These are phyloP conservation scores for Sclerotinia subarctica DNA, from an alignment of 2,329 filamentous ascomycete species.

Conservation along the genomic window DNA sequence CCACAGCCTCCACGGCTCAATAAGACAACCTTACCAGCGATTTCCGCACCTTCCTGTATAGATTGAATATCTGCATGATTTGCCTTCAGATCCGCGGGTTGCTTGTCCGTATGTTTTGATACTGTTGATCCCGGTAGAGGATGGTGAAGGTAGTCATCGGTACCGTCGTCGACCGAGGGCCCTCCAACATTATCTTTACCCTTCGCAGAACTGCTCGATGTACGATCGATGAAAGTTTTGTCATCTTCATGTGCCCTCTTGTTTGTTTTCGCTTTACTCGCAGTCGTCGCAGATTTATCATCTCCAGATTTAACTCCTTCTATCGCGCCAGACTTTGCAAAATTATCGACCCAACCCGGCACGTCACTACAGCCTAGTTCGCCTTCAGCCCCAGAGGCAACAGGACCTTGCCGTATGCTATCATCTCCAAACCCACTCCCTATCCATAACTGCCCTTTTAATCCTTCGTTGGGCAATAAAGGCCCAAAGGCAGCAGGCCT, in stretches of 20 bases:
- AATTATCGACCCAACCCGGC: slow-evolving; percentile 74
- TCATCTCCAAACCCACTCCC: slow-evolving; percentile 89
- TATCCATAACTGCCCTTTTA: slow-evolving; percentile 91
- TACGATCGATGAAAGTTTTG: slow-evolving; percentile 28
- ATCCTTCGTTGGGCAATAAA: slow-evolving; percentile 65
- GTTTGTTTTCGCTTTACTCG: slow-evolving; percentile 43
- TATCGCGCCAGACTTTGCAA: slow-evolving; percentile 42
- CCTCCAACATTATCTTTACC: slow-evolving; percentile 31
- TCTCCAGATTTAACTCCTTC: slow-evolving; percentile 28
- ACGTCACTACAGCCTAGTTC: slow-evolving; percentile 95
- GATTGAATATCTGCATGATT: slow-evolving; percentile 85
- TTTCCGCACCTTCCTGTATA: slow-evolving; percentile 87
- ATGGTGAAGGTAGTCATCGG: slow-evolving; percentile 78
- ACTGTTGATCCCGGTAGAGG: slow-evolving; percentile 41
- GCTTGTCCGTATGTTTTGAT: slow-evolving; percentile 34
- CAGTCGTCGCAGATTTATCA: slow-evolving; percentile 33
- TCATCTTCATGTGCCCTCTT: slow-evolving; percentile 40
- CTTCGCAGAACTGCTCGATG: slow-evolving; percentile 26
- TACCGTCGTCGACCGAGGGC: slow-evolving; percentile 62
- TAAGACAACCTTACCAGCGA: slow-evolving; percentile 87
- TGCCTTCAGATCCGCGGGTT: slow-evolving; percentile 29
- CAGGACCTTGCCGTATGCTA: slow-evolving; percentile 55
- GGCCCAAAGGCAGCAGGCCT: slow-evolving; percentile 92
- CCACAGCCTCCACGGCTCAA: slow-evolving; percentile 91
- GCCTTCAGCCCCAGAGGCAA: slow-evolving; percentile 59